Percentiles rank a stretch among this genome's conserved stretches.
Evolutionary conservation across 2,329 filamentous ascomycete genomes (phyloP).

Genomic region (Penicillium sp.): DNA sequence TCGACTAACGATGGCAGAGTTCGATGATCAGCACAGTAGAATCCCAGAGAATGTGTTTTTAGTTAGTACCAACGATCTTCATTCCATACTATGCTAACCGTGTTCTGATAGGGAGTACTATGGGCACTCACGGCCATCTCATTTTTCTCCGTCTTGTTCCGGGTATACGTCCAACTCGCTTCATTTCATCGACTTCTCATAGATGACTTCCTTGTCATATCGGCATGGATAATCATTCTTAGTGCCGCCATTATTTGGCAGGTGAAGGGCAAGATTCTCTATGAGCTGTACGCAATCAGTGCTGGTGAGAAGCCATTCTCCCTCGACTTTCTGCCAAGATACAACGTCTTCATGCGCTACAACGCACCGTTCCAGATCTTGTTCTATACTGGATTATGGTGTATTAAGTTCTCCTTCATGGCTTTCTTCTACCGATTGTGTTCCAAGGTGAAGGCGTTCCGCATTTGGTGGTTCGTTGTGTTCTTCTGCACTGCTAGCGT

Average conservation of each 20-base stretch:
- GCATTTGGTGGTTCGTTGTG: conserved; percentile 21
- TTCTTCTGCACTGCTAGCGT: conserved; percentile 7
- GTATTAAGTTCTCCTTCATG: conserved; percentile 21
- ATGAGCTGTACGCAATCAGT: conserved; percentile 10
- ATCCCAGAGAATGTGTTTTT: conserved; percentile 5
- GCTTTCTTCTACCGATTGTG: conserved; percentile 19
- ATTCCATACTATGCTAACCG: neutral
- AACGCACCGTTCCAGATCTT: conserved; percentile 17
- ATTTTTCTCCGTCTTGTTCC: conserved; percentile 12
- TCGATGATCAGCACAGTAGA: neutral
- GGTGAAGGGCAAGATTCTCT: conserved; percentile 10
- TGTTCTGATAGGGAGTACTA: conserved; percentile 1
- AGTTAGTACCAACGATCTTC: neutral
- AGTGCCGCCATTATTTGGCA: conserved; percentile 18
- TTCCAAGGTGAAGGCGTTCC: conserved; percentile 14
- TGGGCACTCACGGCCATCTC: conserved; percentile 17
- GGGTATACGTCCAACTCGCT: conserved; percentile 9
- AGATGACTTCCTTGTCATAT: conserved; percentile 16
- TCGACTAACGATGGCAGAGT: neutral
- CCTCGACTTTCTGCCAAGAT: conserved; percentile 6
- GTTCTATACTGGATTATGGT: conserved; percentile 18
- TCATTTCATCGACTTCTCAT: conserved; percentile 15
- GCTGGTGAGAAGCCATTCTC: conserved; percentile 6
- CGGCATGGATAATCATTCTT: conserved; percentile 20
- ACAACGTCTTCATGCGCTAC: conserved; percentile 11